Base-by-base conservation (phyloP, 257 asterid genomes). In the Solanum chilense region DNA sequence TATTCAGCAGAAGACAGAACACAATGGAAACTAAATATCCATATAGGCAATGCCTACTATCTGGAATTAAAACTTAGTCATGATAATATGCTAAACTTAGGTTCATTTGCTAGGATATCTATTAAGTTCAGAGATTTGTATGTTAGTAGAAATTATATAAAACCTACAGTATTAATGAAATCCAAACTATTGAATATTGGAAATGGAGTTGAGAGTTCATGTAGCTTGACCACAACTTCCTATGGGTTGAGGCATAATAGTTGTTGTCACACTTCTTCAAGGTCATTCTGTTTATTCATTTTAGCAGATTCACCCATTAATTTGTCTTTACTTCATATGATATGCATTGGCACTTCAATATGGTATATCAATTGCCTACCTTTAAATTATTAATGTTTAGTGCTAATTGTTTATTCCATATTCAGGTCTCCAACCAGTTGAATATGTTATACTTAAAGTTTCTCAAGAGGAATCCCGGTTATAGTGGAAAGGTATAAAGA, bases 401-500 rank as follows among this genome's bases (percentile, higher is more conserved):
- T 45, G 70, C 84, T 87, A 80, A 49, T 66, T 81, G 73, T 76
- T 89, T 77, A 62, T 89, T 85, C 85, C 87, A 37, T 90, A 21
- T 89, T 88, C 94, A 97, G 99, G 99, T 97, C 41, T 97, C 98
- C 29, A 93, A 89, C 89, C 98, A 97, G 85, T 94, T 97, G 74
- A 97, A 97, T 92, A 92, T 88, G 89, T 89, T 97, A 84, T 97
- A 95, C 93, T 81, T 95, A 91, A 97, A 97, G 93, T 97, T 97
- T 88, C 93, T 95, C 37, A 93, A 93, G 93, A 93, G 99, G 93
- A 97, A 97, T 91, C 99, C 99, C 78, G 98, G 97, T 85, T 97
- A 97, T 89, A 95, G 95, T 86, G 99, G 99, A 87, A 97, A 97
- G 98, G 99, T 97, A 92, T 52, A 83, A 62, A 56, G 88, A 73